Base-by-base conservation (phyloP, 768 basidiomycete genomes). In the Lactarius tabidus region DNA sequence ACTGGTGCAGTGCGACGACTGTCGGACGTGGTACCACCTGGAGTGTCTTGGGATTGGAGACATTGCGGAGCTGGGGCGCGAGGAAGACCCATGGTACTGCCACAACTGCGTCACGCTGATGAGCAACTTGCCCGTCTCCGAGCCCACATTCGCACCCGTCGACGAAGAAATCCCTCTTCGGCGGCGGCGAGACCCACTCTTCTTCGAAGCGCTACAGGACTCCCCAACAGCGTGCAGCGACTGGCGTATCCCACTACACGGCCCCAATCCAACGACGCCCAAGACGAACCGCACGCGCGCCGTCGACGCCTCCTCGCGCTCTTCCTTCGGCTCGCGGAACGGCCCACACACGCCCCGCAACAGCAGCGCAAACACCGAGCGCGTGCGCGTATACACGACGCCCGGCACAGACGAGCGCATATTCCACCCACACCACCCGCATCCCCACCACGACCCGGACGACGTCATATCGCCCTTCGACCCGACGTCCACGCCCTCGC, bases 51-150 rank as follows among this genome's bases (percentile, higher is more conserved):
- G 90, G 59, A 88, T 93, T 69, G 76, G 75, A 59, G 81, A 79
- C 69, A 80, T 84, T 38, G 75, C 80, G 14, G 85, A 91, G 59
- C 78, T 93, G 18, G 91, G 90, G 8, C 82, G 75, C 57, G 89
- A 90, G 71, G 89, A 91, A 70, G 90, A 91, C 69, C 85, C 85
- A 1, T 94, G 91, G 91, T 93, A 82, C 74, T 89, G 90, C 74
- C 74, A 78, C 59, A 76, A 79, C 64, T 85, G 91, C 70, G 72
- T 83, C 35, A 75, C 78, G 53, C 23, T 66, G 79, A 59, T 72
- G 51, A 77, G 35, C 29, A 33, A 57, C 53, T 14, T 62, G 69
- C 67, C 14, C 31, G 67, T 53, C 71, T 76, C n/a, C 69, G 89
- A 90, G 71, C 90, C 90, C 1, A 90, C 82, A 0, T 87, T 91